Base-by-base conservation (phyloP, 2,329 filamentous ascomycete species). In the Sarocladium oryzae region DNA sequence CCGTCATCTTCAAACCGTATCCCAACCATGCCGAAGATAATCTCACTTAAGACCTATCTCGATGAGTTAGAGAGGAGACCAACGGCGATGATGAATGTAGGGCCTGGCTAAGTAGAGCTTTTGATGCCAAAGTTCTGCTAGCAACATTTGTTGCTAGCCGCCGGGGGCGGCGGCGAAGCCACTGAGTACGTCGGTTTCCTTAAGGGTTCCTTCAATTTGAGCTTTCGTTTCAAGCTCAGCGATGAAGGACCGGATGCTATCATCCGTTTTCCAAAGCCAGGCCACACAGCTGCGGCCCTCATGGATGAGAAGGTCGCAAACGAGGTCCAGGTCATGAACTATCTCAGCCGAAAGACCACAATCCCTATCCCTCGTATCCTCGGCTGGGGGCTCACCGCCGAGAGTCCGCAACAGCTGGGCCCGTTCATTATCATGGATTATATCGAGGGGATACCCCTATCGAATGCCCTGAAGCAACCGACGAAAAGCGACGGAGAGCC, bases 391-490 rank as follows among this genome's bases (percentile, higher is more conserved):
- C 26, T 63, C 0, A 58, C 63, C 18, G 48, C 43, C 3, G 60
- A 66, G 9, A 64, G 64, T 45, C 63, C 61, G n/a, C 56, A 54
- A 5, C 55, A 63, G 18, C 50, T 67, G 3, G 63, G 62, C 4
- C 66, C 64, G 3, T 67, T 63, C 18, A 67, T 64, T 2, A 61
- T 66, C 15, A 63, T 63, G 60, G 62, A 67, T 33, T 66, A 53
- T 50, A 52, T 66, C 7, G 55, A 64, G 10, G 64, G 65, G 2
- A 52, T 32, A 6, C 49, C 51, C 15, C 46, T 65, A 8, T 57
- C 53, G 11, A 56, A 30, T 15, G 3, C 65, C 26, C 54, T 66
- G 1, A 56, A 60, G 55, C 21, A 63, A 53, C 57, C 64, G 54
- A 57, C 37, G 4, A 49, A 57, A 33, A 48, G 50, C 32, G 54